phyloP scores from a whole-genome alignment of 2,329 filamentous ascomycete genomes.

The Trichoderma sp. region DNA sequence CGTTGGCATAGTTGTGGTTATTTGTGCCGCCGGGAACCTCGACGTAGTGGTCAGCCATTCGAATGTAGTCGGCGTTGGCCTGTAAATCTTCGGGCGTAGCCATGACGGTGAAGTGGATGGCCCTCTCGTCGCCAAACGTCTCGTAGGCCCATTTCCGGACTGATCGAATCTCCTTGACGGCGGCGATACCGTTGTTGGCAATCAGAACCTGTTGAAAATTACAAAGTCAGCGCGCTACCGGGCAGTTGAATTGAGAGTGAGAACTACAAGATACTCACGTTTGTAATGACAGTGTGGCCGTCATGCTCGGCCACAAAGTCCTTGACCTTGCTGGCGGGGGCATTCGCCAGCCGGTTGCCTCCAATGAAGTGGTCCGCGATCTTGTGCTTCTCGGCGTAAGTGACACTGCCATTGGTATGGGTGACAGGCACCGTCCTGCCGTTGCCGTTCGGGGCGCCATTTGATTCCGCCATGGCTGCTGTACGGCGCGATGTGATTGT shows the following conservation, averaged over 20 bases:
- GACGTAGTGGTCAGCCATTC: constrained; percentile 99
- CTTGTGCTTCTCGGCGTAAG: constrained; percentile 77
- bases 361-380: constrained; percentile 94
- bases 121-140: constrained; percentile 95
- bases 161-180: constrained; percentile 98
- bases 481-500: constrained; percentile 3
- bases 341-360: constrained; percentile 81
- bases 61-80: constrained; percentile 98
- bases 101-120: constrained; percentile 99
- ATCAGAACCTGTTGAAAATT: constrained; percentile 72
- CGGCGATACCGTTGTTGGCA: constrained; percentile 99
- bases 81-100: constrained; percentile 95
- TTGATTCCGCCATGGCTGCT: constrained; percentile 48
- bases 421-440: constrained; percentile 50
- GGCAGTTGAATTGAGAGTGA: no score
- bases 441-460: constrained; percentile 39
- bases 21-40: constrained; percentile 98
- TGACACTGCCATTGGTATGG: constrained; percentile 60
- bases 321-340: constrained; percentile 82
- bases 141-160: constrained; percentile 99
- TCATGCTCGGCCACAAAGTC: constrained; percentile 89
- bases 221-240: neutral
- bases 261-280: constrained; percentile 67
- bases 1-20: constrained; percentile 99
- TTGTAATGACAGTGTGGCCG: constrained; percentile 97